Evolutionary conservation across 192 early-diverging fungal species (phyloP).

Genomic region (Coemansia sp.): DNA sequence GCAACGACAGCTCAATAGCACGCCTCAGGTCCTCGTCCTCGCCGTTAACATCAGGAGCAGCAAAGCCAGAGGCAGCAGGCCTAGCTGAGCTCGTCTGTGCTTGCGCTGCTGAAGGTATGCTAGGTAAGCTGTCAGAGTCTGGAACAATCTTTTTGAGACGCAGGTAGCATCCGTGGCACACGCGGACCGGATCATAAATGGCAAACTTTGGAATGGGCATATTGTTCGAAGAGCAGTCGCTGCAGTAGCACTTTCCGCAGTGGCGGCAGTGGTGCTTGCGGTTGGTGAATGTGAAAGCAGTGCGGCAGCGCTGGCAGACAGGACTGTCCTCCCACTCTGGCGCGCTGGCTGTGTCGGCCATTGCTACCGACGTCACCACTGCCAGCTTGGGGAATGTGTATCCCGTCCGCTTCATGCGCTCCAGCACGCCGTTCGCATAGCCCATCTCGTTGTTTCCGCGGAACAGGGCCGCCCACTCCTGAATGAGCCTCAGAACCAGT

Average conservation of each 20-base stretch:
- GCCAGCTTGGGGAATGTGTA: constrained; percentile 72
- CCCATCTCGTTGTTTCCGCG: constrained; percentile 73
- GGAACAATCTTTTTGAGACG: constrained; percentile 65
- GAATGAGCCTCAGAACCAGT: constrained; percentile 74
- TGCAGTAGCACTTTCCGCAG: constrained; percentile 92
- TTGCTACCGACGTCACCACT: constrained; percentile 56
- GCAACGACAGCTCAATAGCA: constrained; percentile 89
- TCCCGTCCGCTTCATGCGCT: constrained; percentile 71
- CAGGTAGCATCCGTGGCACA: constrained; percentile 90
- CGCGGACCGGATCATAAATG: constrained; percentile 85
- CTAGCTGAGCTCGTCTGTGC: constrained; percentile 1
- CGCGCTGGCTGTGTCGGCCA: constrained; percentile 88
- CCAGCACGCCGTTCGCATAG: constrained; percentile 79
- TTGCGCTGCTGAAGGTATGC: background rate
- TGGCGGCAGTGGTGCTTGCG: constrained; percentile 98
- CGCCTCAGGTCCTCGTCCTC: constrained; percentile 90
- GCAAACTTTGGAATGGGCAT: constrained; percentile 82
- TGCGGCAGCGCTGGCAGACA: constrained; percentile 92
- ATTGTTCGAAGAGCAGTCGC: constrained; percentile 87
- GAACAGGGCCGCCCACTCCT: constrained; percentile 87
- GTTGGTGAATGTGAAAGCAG: constrained; percentile 89
- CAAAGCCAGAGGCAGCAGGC: constrained; percentile 5
- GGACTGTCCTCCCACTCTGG: constrained; percentile 96
- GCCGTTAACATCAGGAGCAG: constrained; percentile 43
- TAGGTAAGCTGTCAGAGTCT: constrained; percentile 7